phyloP scores from a whole-genome alignment of 1,284 basidiomycete species.

The Sanghuangporus baumii region DNA sequence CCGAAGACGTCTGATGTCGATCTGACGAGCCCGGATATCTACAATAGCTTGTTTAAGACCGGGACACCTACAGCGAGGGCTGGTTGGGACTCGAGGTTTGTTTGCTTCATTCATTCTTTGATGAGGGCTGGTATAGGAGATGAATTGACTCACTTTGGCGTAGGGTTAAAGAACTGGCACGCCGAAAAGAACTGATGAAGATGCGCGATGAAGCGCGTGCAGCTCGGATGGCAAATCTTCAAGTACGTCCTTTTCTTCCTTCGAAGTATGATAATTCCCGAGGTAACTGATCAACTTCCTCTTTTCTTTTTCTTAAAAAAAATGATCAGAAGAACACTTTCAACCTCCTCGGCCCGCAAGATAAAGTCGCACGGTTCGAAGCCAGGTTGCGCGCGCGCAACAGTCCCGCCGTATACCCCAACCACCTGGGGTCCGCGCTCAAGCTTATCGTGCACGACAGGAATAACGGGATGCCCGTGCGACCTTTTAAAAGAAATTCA shows the following conservation, averaged over 20 bases:
- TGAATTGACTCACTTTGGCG: slow-evolving; percentile 17
- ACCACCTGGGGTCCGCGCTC: slow-evolving; percentile 41
- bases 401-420: slow-evolving; percentile 58
- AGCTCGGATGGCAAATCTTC: slow-evolving; percentile 46
- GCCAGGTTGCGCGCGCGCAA: slow-evolving; percentile 43
- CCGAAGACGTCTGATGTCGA: slow-evolving; percentile 52
- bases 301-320: background rate
- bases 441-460: background rate
- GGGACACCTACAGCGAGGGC: slow-evolving; percentile 52
- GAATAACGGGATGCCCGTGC: background rate
- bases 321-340: slow-evolving; percentile 51
- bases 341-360: slow-evolving; percentile 62
- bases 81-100: slow-evolving; percentile 36
- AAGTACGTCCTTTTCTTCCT: slow-evolving; percentile 33
- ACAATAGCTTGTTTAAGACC: slow-evolving; percentile 59
- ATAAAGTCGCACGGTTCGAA: slow-evolving; percentile 65
- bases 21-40: slow-evolving; percentile 53
- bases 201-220: slow-evolving; percentile 67
- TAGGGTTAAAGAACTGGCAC: slow-evolving; percentile 63
- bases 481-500: background rate
- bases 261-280: background rate
- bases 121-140: background rate
- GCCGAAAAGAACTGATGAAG: slow-evolving; percentile 59
- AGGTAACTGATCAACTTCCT: background rate
- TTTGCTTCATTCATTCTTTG: background rate